Conservation (phyloP, 2,329 filamentous ascomycete genomes). For the Sclerotinia trifoliorum region DNA sequence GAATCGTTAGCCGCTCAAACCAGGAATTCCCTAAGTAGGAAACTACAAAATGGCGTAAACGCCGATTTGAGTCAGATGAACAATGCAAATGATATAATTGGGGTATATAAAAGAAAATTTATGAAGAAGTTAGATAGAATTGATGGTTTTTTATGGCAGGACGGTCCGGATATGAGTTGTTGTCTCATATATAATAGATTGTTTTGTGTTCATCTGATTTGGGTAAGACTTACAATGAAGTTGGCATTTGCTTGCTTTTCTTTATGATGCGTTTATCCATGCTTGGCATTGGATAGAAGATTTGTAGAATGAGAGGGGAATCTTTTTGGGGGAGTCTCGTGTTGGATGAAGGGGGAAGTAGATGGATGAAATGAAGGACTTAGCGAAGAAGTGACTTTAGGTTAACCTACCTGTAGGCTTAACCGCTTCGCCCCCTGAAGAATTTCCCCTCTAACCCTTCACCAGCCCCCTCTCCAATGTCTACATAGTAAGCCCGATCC, state of each 20-base stretch:
- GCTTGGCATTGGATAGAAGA: constrained; percentile 11
- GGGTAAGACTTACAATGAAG: background rate
- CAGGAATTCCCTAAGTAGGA: background rate
- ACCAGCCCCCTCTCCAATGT: background rate
- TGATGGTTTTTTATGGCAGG: constrained; percentile 21
- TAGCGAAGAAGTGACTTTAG: background rate
- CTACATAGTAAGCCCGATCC: background rate
- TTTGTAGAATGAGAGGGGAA: background rate
- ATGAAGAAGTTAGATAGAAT: constrained; percentile 16
- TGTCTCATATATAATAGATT: constrained; percentile 16
- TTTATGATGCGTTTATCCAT: constrained; percentile 16
- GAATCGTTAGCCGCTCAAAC: constrained; percentile 15
- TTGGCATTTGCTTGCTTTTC: background rate
- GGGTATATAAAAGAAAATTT: background rate
- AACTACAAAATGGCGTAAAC: background rate
- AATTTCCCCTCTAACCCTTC: background rate
- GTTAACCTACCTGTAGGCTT: background rate
- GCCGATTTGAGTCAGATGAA: constrained; percentile 11
- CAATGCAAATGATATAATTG: constrained; percentile 6
- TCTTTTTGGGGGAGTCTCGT: background rate
- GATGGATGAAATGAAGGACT: background rate
- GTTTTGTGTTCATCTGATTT: constrained; percentile 19
- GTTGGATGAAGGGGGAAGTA: background rate
- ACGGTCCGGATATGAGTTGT: constrained; percentile 24
- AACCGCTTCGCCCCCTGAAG: background rate